Conservation (phyloP, 73 alveolate genomes). For the Tetrahymena borealis region DNA sequence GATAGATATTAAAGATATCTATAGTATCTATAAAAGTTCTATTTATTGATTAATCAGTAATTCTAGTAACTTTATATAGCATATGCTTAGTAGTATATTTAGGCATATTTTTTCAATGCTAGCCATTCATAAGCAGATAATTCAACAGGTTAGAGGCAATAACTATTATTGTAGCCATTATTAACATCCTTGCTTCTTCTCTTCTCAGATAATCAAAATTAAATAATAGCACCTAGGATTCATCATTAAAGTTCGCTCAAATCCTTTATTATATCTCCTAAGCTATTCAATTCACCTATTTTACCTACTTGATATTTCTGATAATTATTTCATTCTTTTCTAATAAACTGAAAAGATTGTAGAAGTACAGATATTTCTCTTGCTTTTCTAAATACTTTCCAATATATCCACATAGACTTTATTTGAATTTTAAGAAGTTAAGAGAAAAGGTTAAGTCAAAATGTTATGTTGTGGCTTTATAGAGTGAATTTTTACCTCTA, state of each 20-base stretch:
- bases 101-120: background rate
- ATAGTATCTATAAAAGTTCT: background rate
- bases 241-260: background rate
- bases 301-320: background rate
- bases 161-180: background rate
- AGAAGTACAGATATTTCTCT: background rate
- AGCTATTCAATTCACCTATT: background rate
- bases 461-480: background rate
- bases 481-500: background rate
- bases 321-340: background rate
- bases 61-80: background rate
- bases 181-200: background rate
- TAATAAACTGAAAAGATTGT: background rate
- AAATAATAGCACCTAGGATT: background rate
- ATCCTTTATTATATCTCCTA: background rate
- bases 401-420: background rate
- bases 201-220: background rate
- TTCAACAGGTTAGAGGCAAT: background rate
- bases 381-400: background rate
- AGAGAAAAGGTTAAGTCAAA: background rate
- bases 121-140: background rate
- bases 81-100: background rate
- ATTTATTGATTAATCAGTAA: background rate
- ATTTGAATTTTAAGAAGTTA: background rate
- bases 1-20: background rate